phyloP scores from a whole-genome alignment of 2,329 filamentous ascomycete genomes.

The Orbilia quercus region DNA sequence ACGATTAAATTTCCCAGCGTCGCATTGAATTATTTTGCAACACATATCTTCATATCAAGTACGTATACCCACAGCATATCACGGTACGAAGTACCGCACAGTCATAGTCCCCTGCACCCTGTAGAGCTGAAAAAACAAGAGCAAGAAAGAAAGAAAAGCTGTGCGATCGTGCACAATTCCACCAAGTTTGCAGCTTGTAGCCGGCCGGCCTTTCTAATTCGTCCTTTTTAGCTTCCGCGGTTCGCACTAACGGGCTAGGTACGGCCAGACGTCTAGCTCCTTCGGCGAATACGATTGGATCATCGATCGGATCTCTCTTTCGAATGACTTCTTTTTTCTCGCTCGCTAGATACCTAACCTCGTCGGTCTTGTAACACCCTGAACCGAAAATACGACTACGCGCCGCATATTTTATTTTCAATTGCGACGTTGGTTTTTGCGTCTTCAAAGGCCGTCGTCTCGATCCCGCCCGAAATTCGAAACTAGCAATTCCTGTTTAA shows the following conservation, averaged over 20 bases:
- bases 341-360: not conserved
- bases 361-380: conserved; percentile 4
- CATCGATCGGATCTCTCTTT: conserved; percentile 9
- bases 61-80: conserved; percentile 15
- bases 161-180: conserved; percentile 45
- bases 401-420: conserved; percentile 21
- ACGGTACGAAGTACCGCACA: too few species aligned
- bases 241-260: conserved; percentile 16
- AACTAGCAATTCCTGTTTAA: too few species aligned
- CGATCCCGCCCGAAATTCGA: not conserved
- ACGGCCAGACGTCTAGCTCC: conserved; percentile 20
- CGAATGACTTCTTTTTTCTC: conserved; percentile 5
- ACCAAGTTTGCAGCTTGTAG: conserved; percentile 30
- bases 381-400: not conserved
- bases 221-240: conserved; percentile 11
- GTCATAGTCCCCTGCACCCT: conserved; percentile 12
- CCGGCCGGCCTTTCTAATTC: conserved; percentile 34
- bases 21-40: conserved; percentile 35
- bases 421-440: conserved; percentile 29
- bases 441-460: conserved; percentile 30
- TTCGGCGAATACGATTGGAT: conserved; percentile 33
- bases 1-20: conserved; percentile 15
- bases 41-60: conserved; percentile 15
- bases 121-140: conserved; percentile 16
- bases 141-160: conserved; percentile 16